These are phyloP conservation scores for Spongispora temasekensis DNA, from an alignment of 1,284 basidiomycete species.

Conservation along the genomic window DNA sequence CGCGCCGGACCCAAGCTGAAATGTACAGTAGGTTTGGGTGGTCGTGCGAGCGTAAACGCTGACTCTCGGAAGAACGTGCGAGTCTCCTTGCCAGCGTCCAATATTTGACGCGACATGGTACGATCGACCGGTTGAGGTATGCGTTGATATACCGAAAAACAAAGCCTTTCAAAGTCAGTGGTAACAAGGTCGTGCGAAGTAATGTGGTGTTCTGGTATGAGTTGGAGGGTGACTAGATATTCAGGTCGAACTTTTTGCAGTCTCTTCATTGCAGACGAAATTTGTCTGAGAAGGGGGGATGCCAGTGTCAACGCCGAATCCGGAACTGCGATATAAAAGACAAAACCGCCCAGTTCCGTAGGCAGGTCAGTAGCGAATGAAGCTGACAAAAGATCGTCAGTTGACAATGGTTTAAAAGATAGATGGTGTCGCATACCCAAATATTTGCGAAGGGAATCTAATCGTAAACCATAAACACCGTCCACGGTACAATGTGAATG, in stretches of 20 bases:
- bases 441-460: constrained; percentile 66
- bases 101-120: constrained; percentile 53
- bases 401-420: neutral
- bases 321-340: constrained; percentile 71
- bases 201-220: constrained; percentile 66
- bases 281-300: constrained; percentile 63
- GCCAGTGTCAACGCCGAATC: constrained; percentile 55
- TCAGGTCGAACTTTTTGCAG: constrained; percentile 48
- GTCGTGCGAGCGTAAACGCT: constrained; percentile 61
- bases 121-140: constrained; percentile 62
- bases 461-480: constrained; percentile 61
- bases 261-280: constrained; percentile 60
- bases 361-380: constrained; percentile 52
- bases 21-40: constrained; percentile 44
- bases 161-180: constrained; percentile 41
- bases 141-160: constrained; percentile 69
- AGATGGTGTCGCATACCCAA: constrained; percentile 44
- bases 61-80: constrained; percentile 61
- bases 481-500: constrained; percentile 46
- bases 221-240: constrained; percentile 58
- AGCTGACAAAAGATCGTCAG: constrained; percentile 36
- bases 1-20: constrained; percentile 47
- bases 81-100: constrained; percentile 42
- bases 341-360: constrained; percentile 41
- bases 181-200: constrained; percentile 30